phyloP scores from a whole-genome alignment of 169 alveolate species.

The Theileria annulata region DNA sequence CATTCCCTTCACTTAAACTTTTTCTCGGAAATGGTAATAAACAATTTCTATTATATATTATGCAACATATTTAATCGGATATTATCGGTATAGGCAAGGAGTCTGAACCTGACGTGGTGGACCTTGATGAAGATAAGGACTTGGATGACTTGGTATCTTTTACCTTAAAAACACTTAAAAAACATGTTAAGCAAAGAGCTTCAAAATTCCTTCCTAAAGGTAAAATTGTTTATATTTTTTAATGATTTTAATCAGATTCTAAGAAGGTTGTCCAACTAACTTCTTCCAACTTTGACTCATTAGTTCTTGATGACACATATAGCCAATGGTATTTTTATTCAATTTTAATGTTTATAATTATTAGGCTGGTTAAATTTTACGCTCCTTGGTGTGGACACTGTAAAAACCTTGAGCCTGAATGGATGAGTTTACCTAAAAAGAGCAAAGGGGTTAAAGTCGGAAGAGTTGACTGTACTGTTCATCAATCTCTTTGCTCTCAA shows the following conservation, averaged over 20 bases:
- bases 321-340: conserved; percentile 61
- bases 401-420: conserved; percentile 93
- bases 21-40: conserved; percentile 66
- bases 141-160: conserved; percentile 62
- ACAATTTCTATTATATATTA: background rate
- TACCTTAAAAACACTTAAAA: conserved; percentile 68
- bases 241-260: conserved; percentile 53
- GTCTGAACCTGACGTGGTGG: conserved; percentile 55
- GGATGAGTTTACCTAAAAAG: conserved; percentile 86
- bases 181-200: conserved; percentile 72
- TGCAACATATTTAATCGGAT: conserved; percentile 6
- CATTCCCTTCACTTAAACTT: conserved; percentile 89
- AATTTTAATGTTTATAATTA: too few species aligned
- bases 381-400: conserved; percentile 99
- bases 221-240: conserved; percentile 24
- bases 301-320: conserved; percentile 73
- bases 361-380: conserved; percentile 85
- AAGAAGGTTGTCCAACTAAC: conserved; percentile 64
- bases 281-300: conserved; percentile 68
- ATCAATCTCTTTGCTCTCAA: conserved; percentile 68
- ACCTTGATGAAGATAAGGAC: conserved; percentile 49
- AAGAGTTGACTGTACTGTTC: conserved; percentile 77
- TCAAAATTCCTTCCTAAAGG: conserved; percentile 58
- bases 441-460: conserved; percentile 81
- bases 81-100: conserved; percentile 52